phyloP scores from a whole-genome alignment of 371 early-diverging fungal genomes.

The Mucor irregularis region DNA sequence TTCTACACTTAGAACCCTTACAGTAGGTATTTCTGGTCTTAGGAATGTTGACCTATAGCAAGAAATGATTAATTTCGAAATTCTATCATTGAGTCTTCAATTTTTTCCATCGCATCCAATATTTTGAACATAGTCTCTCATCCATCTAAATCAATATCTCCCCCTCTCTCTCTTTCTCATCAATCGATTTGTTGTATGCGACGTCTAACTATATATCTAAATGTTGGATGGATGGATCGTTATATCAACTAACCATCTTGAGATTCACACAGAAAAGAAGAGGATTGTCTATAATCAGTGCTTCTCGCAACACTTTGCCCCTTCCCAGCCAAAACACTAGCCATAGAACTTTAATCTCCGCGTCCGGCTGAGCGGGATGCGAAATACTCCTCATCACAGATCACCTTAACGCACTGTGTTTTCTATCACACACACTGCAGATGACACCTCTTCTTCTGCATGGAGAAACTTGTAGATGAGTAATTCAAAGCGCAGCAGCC shows the following conservation, averaged over 20 bases:
- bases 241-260: slow-evolving; percentile 25
- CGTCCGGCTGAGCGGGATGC: no score
- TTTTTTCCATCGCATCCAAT: neutral
- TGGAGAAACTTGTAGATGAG: no score
- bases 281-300: slow-evolving; percentile 1
- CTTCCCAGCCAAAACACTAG: neutral
- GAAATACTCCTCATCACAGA: no score
- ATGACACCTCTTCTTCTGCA: no score
- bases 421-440: no score
- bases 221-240: slow-evolving; percentile 17
- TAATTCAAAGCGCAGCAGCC: no score
- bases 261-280: slow-evolving; percentile 25
- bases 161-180: no score
- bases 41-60: slow-evolving; percentile 91
- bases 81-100: neutral
- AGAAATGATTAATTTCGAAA: neutral
- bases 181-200: neutral
- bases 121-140: neutral
- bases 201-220: neutral
- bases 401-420: no score
- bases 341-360: no score
- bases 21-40: slow-evolving; percentile 98
- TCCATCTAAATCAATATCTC: no score
- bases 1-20: no score
- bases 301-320: neutral